Base-by-base conservation (phyloP, 2,329 filamentous ascomycete species). In the Alternaria burnsii region DNA sequence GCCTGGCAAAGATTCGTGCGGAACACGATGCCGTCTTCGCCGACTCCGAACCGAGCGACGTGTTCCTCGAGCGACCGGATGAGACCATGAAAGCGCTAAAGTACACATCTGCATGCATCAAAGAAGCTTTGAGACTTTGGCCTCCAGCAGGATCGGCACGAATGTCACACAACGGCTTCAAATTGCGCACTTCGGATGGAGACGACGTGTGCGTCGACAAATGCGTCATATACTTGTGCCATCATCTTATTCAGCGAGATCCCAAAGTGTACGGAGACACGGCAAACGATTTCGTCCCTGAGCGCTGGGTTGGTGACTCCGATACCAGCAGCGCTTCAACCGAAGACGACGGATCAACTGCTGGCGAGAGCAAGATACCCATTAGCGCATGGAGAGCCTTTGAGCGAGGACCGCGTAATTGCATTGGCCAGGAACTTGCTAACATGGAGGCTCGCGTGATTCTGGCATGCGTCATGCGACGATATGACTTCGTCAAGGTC, bases 371-470 rank as follows among this genome's bases (percentile, higher is more conserved):
- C 42, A 63, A 70, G 75, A 61, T 80, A 72, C 68, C 79, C 67
- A 28, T 62, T 76, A 82, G 65, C 54, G 84, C 85, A 0, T 89
- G 82, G 81, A 79, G 85, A 8, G 78, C 84, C 0, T 89, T 89
- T 70, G 84, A 85, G 66, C 78, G 82, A 48, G 87, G 87, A 0
- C 80, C 82, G 3, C 73, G 86, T 16, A 85, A 84, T 58, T 89
- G 87, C 66, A 85, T 88, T 40, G 86, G 85, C 0, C 85, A 87
- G 71, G 85, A 87, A 69, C 77, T 88, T 42, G 85, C 82, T 2
- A 82, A 83, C 66, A 71, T 85, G 4, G 86, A 88, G 72, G 74
- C 82, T 2, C 82, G 82, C 63, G 78, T 85, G 58, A 80, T 87
- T 24, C 72, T 88, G 22, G 85, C 82, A 14, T 74, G 71, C 56